Evolutionary conservation across 805 yeast genomes (phyloP), one percentile per base, ranked within the genome.

Genomic region (Yarrowia sp.): DNA sequence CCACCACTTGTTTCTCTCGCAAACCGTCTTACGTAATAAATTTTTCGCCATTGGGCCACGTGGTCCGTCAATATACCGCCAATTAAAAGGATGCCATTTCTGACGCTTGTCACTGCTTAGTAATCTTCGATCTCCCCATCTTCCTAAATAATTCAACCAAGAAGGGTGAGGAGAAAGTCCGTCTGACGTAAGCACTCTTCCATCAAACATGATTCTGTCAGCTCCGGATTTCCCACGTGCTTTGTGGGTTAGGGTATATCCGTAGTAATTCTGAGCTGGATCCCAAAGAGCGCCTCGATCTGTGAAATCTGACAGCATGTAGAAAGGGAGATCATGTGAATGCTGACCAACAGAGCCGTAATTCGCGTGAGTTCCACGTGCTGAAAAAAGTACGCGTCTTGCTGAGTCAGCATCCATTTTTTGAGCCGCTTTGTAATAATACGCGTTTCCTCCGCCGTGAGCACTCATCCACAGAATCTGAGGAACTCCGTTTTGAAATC

Each of bases 221-320:
- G 64, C 43, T 7, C 50, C 51, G 13, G 41, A 13, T 3, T n/a
- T 55, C 2, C 47, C 61, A 7, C 64, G 41, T n/a, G 43, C 64
- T 8, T 11, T 18, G 6, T 55, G 62, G 70, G 90, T 90, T 74
- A 81, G 88, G 0, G 91, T 87, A 75, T 93, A 93, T 0, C 91
- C 96, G 67, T 90, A 77, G 71, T 83, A 90, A 73, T 95, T 93
- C 72, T 83, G 77, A 0, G 91, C 78, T 0, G 98, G 98, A 74
- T 93, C 96, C 99, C 99, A 93, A 71, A 93, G 78, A 1, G 96
- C 89, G 0, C 99, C 99, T 48, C 97, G 80, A 74, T 93, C 99
- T 0, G 99, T 91, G 76, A 90, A 93, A 77, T 93, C 99, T 62
- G 90, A 85, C 62, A 93, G 78, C 65, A 96, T 92, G 62, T 90